Base-by-base conservation (phyloP, 345 rosid species). In the Populus simonii region DNA sequence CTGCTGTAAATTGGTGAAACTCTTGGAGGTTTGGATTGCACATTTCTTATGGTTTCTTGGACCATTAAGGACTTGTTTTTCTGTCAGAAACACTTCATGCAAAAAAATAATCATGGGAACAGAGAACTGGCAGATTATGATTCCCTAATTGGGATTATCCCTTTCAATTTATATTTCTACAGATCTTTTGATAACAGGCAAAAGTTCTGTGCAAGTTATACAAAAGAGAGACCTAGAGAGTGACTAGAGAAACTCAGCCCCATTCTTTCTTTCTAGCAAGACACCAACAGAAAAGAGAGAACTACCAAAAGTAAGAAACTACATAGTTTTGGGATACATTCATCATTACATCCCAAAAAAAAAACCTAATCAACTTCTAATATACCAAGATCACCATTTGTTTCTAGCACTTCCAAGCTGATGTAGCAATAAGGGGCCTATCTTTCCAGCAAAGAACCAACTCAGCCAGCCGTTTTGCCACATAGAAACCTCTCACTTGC, bases 371-470 rank as follows among this genome's bases (percentile, higher is more conserved):
- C 13, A 29, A 10, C 35, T 70, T 39, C 18, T n/a, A n/a, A 57
- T n/a, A 57, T 57, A 57, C 15, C n/a, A 10, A 5, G 16, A 18
- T 29, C 27, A 25, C 29, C 35, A 6, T 63, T 76, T 33, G 55
- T 55, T 38, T 27, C 84, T 84, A 88, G 79, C 82, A 92, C 86
- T 84, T 86, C 99, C 99, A 96, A 6, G 91, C 93, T 74, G 99
- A 96, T 81, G 92, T 96, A 91, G 98, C 88, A 51, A 92, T 88
- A 1, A 94, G 84, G 35, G 92, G 89, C 61, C 92, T 84, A 20
- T 93, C 92, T 3, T 84, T 94, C 98, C 99, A 94, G 84, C 92
- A 96, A 78, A 96, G 94, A 87, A 94, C 90, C 87, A 96, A 81
- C 81, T 96, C 98, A 38, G 90, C 89, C 23, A 90, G 92, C 7